Evolutionary conservation across 179 eudicot species (phyloP), one percentile per base, ranked within the genome.

Genomic region (Spinacia oleracea): DNA sequence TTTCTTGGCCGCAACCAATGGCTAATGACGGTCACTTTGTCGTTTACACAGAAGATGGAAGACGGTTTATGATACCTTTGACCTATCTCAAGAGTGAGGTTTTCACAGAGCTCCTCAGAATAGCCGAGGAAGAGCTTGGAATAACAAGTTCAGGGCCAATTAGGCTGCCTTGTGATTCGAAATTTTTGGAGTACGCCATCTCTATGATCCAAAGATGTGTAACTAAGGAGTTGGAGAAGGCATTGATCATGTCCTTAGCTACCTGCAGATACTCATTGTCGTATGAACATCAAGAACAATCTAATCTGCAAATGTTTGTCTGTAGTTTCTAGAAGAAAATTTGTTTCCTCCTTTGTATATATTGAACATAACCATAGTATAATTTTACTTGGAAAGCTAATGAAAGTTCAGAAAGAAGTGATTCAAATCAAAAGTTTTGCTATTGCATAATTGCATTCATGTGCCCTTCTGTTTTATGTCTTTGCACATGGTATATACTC

Each of bases 91-190:
- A 43, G 51, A 69, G 9, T 2, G 53, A 69, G 51, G 23, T 69
- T 11, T 43, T 32, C 66, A 48, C 14, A 35, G 80, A 76, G 73
- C 80, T 70, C 55, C 45, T 81, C n/a, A 76, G 31, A 62, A 64
- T 79, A 31, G 78, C 83, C 9, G 77, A 71, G 38, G 83, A 76
- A 23, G 83, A 75, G 64, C 76, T 69, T 62, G 80, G 83, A 25
- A 10, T 60, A 43, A 23, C 72, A 21, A 23, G 55, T 43, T 34
- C 43, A 18, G 75, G 84, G 20, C 84, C 78, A 9, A 78, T 82
- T 59, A 73, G n/a, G 27, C 53, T 82, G 46, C 72, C 84, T 23
- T 78, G 70, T 58, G 81, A 73, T 45, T 53, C 78, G 9, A 53
- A 9, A 8, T 82, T 66, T 70, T 20, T 78, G 78, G 74, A 65